Evolutionary conservation across 176 grass and related monocot species (phyloP).

Genomic region (Pharus latifolius): DNA sequence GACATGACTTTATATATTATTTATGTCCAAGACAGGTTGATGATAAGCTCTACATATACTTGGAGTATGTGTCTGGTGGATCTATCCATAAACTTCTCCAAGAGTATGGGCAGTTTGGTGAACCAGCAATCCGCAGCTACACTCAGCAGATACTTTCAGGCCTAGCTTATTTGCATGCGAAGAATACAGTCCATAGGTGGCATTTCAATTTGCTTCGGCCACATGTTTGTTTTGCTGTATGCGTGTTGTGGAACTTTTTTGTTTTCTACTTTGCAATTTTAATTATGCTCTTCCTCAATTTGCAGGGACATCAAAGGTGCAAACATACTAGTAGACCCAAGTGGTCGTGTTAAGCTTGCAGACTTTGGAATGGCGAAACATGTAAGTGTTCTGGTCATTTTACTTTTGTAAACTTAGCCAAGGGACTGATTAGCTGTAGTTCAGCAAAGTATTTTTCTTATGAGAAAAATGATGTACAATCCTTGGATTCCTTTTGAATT

Average conservation of each 20-base stretch:
- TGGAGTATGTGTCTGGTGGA: slow-evolving; percentile 99
- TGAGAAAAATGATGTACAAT: slow-evolving; percentile 7
- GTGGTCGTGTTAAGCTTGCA: slow-evolving; percentile 97
- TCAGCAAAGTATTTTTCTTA: background rate
- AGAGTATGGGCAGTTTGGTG: slow-evolving; percentile 93
- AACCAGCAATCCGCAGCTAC: slow-evolving; percentile 95
- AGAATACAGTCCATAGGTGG: slow-evolving; percentile 95
- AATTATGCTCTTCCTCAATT: slow-evolving; percentile 16
- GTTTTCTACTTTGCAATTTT: slow-evolving; percentile 5
- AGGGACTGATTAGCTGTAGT: background rate
- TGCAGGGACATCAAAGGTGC: slow-evolving; percentile 97
- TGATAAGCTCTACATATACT: slow-evolving; percentile 91
- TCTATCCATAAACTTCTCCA: slow-evolving; percentile 99
- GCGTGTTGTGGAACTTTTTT: background rate
- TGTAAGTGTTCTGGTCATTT: slow-evolving; percentile 42
- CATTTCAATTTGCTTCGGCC: slow-evolving; percentile 9
- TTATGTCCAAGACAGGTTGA: slow-evolving; percentile 49
- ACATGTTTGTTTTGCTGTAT: background rate
- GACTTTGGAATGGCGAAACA: slow-evolving; percentile 99
- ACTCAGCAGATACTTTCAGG: slow-evolving; percentile 97
- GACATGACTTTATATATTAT: slow-evolving; percentile 16
- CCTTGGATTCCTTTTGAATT: background rate
- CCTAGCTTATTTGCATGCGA: slow-evolving; percentile 92
- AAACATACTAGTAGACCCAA: slow-evolving; percentile 96
- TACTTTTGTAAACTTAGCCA: background rate